A percentile compares a stretch with the other conserved stretches of the same genome.
phyloP scores from a whole-genome alignment of 768 basidiomycete species.

The Trametes punicea region DNA sequence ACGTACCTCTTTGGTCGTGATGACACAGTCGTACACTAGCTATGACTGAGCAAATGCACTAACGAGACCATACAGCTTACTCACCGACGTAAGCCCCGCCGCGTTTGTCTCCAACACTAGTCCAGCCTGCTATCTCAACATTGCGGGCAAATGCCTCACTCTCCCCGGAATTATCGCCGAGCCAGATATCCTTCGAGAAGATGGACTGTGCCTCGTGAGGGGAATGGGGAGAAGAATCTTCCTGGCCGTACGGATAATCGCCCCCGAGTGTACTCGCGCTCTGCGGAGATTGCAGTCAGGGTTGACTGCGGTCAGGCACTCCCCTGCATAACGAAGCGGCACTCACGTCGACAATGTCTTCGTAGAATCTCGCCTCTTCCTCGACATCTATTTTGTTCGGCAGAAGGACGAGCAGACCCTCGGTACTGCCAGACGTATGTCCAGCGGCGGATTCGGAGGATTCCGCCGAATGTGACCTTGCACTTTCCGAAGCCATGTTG shows the following conservation, averaged over 20 bases:
- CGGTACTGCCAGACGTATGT: slow-evolving; percentile 39
- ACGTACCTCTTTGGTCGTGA: slow-evolving; percentile 59
- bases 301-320: slow-evolving; percentile 7
- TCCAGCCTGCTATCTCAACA: slow-evolving; percentile 68
- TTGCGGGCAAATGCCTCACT: slow-evolving; percentile 58
- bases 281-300: background rate
- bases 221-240: slow-evolving; percentile 8
- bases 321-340: background rate
- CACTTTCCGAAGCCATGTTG: slow-evolving; percentile 1
- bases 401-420: slow-evolving; percentile 50
- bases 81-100: slow-evolving; percentile 66
- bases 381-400: slow-evolving; percentile 61
- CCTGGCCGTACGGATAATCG: slow-evolving; percentile 13
- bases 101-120: slow-evolving; percentile 61
- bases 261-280: slow-evolving; percentile 12
- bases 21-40: slow-evolving; percentile 65
- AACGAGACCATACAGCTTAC: slow-evolving; percentile 19
- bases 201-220: slow-evolving; percentile 42
- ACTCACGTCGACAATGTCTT: slow-evolving; percentile 53
- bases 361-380: slow-evolving; percentile 65
- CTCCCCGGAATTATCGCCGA: slow-evolving; percentile 56
- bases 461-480: slow-evolving; percentile 6
- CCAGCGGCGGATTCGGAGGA: slow-evolving; percentile 9
- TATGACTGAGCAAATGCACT: background rate
- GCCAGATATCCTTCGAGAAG: slow-evolving; percentile 68